A percentile compares a stretch with the other conserved stretches of the same genome.
phyloP scores from a whole-genome alignment of 1,284 basidiomycete genomes.

The Marasmius tenuissimus region DNA sequence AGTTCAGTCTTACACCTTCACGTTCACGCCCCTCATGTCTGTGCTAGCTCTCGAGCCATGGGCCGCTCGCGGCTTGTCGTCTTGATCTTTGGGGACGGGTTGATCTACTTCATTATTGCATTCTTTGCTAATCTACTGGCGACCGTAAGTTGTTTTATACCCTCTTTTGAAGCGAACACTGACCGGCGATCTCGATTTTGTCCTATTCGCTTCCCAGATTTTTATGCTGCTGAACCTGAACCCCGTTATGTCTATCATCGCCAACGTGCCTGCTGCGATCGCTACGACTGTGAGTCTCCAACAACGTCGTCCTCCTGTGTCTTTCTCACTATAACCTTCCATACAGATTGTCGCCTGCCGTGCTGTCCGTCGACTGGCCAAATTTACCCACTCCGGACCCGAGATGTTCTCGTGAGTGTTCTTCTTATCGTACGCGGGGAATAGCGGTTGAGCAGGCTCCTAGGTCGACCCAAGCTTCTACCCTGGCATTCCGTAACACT shows the following conservation, averaged over 20 bases:
- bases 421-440: neutral
- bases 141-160: conserved; percentile 40
- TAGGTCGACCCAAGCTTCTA: conserved; percentile 39
- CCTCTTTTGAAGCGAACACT: neutral
- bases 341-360: conserved; percentile 69
- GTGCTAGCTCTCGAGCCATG: conserved; percentile 13
- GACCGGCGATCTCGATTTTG: neutral
- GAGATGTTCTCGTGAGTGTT: conserved; percentile 55
- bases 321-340: neutral
- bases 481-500: conserved; percentile 40
- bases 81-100: conserved; percentile 68
- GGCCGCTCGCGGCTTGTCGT: conserved; percentile 57
- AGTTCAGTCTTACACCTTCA: neutral
- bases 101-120: conserved; percentile 74
- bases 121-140: conserved; percentile 68
- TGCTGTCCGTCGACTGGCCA: conserved; percentile 63
- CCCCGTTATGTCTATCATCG: conserved; percentile 73
- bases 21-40: conserved; percentile 9
- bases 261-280: conserved; percentile 71
- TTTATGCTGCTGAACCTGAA: conserved; percentile 75
- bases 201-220: conserved; percentile 32
- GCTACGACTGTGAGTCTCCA: conserved; percentile 47
- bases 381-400: conserved; percentile 49
- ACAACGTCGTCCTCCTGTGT: neutral
- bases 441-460: conserved; percentile 5